These are phyloP conservation scores for Jamesozyma jinghongensis DNA, from an alignment of 805 yeast genomes.

Conservation along the genomic window DNA sequence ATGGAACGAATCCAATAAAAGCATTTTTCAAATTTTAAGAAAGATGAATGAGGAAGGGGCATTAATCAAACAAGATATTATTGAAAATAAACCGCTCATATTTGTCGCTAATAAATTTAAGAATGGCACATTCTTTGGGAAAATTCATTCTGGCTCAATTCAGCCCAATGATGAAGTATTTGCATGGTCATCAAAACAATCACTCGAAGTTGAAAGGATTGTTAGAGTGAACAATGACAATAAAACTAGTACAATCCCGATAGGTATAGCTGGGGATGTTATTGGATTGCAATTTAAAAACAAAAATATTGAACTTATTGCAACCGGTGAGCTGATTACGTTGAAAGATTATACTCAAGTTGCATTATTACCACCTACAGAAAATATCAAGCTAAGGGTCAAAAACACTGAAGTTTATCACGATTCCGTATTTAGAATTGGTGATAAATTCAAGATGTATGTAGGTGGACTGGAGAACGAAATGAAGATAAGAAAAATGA, in stretches of 20 bases:
- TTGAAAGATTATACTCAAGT: not conserved
- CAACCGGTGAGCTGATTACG: not conserved
- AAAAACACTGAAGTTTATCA: not conserved
- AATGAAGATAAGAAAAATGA: not conserved
- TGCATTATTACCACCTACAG: not conserved
- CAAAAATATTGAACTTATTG: conserved; percentile 1
- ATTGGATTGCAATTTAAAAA: conserved; percentile 33
- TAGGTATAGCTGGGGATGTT: conserved; percentile 45
- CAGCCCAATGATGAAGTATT: conserved; percentile 60
- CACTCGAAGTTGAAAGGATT: conserved; percentile 31
- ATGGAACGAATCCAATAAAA: conserved; percentile 12
- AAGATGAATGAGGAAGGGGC: not conserved
- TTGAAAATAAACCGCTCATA: not conserved
- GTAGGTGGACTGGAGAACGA: not conserved
- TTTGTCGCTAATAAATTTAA: not conserved
- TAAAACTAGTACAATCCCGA: not conserved
- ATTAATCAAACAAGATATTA: not conserved
- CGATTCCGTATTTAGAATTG: not conserved
- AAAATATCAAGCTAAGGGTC: not conserved
- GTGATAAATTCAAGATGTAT: conserved; percentile 1
- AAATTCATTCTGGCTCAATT: conserved; percentile 40
- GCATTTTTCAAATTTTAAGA: not conserved
- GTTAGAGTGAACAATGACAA: not conserved
- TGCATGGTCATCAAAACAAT: conserved; percentile 42
- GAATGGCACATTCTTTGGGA: conserved; percentile 6